phyloP scores from a whole-genome alignment of 306 rosid genomes.

The Acacia acuminata region DNA sequence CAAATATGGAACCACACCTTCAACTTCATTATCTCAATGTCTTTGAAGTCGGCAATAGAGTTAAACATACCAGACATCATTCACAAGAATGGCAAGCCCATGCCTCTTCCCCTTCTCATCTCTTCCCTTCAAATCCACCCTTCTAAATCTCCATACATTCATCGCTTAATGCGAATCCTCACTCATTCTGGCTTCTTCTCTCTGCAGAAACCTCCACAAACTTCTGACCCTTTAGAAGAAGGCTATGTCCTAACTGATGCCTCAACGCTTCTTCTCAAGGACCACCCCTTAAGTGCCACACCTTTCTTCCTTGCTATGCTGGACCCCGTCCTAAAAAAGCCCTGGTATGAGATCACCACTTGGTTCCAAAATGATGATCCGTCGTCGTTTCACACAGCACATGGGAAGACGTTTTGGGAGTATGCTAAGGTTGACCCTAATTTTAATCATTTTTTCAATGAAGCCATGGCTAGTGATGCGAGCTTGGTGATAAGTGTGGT shows the following conservation, averaged over 20 bases:
- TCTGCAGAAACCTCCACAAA: background rate
- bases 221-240: conserved; percentile 1
- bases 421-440: conserved; percentile 23
- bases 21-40: no score
- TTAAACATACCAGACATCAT: no score
- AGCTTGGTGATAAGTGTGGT: conserved; percentile 39
- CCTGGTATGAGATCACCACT: conserved; percentile 28
- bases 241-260: conserved; percentile 35
- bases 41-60: no score
- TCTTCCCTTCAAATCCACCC: no score
- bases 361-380: conserved; percentile 50
- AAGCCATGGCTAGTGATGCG: conserved; percentile 57
- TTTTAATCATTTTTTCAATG: conserved; percentile 35
- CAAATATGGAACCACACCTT: no score
- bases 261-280: conserved; percentile 37
- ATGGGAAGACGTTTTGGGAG: conserved; percentile 50
- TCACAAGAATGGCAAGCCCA: no score
- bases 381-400: conserved; percentile 40
- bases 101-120: no score
- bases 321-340: conserved; percentile 24
- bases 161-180: no score
- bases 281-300: conserved; percentile 25
- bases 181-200: conserved; percentile 44
- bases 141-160: no score
- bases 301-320: conserved; percentile 19